A percentile compares a stretch with the other conserved stretches of the same genome.
These are phyloP conservation scores for Septoria petroselini DNA, from an alignment of 2,329 filamentous ascomycete species.

Conservation along the genomic window DNA sequence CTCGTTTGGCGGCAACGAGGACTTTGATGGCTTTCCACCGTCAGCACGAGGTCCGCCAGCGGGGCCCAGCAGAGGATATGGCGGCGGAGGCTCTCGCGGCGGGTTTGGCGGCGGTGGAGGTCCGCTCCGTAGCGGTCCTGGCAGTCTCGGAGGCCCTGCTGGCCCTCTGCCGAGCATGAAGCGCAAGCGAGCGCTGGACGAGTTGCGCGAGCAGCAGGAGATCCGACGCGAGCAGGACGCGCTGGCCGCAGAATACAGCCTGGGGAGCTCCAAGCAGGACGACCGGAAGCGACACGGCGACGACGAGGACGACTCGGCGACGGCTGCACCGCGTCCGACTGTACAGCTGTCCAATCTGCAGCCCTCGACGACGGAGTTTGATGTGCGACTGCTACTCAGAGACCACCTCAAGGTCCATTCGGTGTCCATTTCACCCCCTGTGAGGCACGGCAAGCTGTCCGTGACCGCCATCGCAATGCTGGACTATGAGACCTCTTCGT, in stretches of 20 bases:
- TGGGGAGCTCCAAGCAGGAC: slow-evolving; percentile 5
- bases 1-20: slow-evolving; percentile 57
- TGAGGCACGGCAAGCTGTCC: slow-evolving; percentile 55
- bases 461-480: slow-evolving; percentile 77
- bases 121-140: slow-evolving; percentile 48
- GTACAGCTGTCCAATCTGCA: slow-evolving; percentile 55
- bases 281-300: slow-evolving; percentile 25
- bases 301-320: slow-evolving; percentile 44
- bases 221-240: slow-evolving; percentile 28
- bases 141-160: slow-evolving; percentile 48
- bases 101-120: slow-evolving; percentile 33
- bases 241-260: slow-evolving; percentile 19
- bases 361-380: slow-evolving; percentile 54
- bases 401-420: slow-evolving; percentile 30
- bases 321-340: slow-evolving; percentile 49
- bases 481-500: slow-evolving; percentile 73
- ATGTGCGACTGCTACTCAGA: slow-evolving; percentile 54
- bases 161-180: slow-evolving; percentile 35
- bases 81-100: slow-evolving; percentile 24
- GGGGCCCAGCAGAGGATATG: slow-evolving; percentile 19
- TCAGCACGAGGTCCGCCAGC: slow-evolving; percentile 23
- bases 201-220: slow-evolving; percentile 34
- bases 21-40: slow-evolving; percentile 35
- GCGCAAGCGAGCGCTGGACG: slow-evolving; percentile 36
- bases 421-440: slow-evolving; percentile 26